Evolutionary conservation across 2,329 filamentous ascomycete genomes (phyloP).

Genomic region (Xylariomycetidae sp.): DNA sequence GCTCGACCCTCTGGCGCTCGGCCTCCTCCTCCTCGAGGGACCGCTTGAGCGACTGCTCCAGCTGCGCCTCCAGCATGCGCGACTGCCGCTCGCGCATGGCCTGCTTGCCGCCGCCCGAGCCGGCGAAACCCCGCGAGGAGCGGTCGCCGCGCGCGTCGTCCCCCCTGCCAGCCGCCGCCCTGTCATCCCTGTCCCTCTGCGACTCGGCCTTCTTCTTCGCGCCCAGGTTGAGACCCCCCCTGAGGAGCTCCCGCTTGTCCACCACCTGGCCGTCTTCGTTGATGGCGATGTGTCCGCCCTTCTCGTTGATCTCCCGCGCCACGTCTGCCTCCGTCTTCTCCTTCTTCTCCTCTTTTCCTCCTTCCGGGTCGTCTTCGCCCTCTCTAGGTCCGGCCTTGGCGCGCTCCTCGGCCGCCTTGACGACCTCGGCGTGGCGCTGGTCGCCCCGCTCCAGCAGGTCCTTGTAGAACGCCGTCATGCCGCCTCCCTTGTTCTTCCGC

Average conservation of each 20-base stretch:
- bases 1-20: slow-evolving; percentile 55
- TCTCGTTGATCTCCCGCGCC: slow-evolving; percentile 63
- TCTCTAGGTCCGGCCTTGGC: slow-evolving; percentile 36
- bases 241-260: slow-evolving; percentile 76
- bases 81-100: slow-evolving; percentile 73
- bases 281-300: slow-evolving; percentile 57
- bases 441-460: slow-evolving; percentile 69
- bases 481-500: slow-evolving; percentile 59
- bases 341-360: slow-evolving; percentile 34
- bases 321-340: slow-evolving; percentile 57
- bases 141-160: slow-evolving; percentile 25
- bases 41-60: slow-evolving; percentile 69
- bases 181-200: slow-evolving; percentile 27
- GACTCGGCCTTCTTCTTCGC: slow-evolving; percentile 53
- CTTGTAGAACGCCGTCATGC: slow-evolving; percentile 76
- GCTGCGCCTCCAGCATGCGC: slow-evolving; percentile 72
- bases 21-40: slow-evolving; percentile 66
- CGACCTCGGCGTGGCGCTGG: slow-evolving; percentile 61
- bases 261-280: slow-evolving; percentile 82
- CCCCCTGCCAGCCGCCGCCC: slow-evolving; percentile 22
- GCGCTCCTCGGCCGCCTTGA: slow-evolving; percentile 60
- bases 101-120: slow-evolving; percentile 52
- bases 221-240: slow-evolving; percentile 69
- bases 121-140: slow-evolving; percentile 30
- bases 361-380: slow-evolving; percentile 29